Base-by-base conservation (phyloP, 257 asterid species). In the Leptodermis oblonga region DNA sequence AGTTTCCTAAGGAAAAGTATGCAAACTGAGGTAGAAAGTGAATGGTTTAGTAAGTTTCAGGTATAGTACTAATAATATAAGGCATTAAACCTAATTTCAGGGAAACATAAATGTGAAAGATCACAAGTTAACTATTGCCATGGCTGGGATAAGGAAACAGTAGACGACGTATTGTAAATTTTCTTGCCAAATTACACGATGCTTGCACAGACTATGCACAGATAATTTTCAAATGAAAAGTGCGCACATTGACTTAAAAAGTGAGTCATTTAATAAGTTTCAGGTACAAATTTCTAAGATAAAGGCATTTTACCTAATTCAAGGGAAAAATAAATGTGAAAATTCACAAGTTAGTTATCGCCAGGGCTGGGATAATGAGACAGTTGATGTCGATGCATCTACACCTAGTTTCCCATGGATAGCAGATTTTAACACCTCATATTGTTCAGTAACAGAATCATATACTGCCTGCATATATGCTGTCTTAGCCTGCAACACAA, bases 341-440 rank as follows among this genome's bases (percentile, higher is more conserved):
- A 34, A 34, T 67, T 12, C 36, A 39, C 48, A 18, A 61, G 49
- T 70, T 63, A 73, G 77, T 88, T 85, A 83, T 53, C 23, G 85
- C 97, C 95, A 88, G 58, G 97, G 95, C 73, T 93, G 96, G 30
- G 99, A 83, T 34, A 93, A 84, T 7, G 82, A 73, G 68, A 88
- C 79, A 10, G 73, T 61, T 67, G 87, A 77, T 34, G 79, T 93
- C 63, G 99, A 90, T 7, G 97, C 96, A 61, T 83, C 71, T 31
- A 74, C 82, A 39, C 95, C 95, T 85, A 78, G 86, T 78, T 86
- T 90, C 68, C 86, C 92, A 80, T 87, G 84, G 80, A 93, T 77
- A 45, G 97, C 99, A 67, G 88, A 82, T 68, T 83, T 79, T 30
- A 93, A 87, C 65, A 87, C 86, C 30, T 78, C 67, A 79, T 90